Base-by-base conservation (phyloP, 371 early-diverging fungal species). In the Sporodiniella umbellata region DNA sequence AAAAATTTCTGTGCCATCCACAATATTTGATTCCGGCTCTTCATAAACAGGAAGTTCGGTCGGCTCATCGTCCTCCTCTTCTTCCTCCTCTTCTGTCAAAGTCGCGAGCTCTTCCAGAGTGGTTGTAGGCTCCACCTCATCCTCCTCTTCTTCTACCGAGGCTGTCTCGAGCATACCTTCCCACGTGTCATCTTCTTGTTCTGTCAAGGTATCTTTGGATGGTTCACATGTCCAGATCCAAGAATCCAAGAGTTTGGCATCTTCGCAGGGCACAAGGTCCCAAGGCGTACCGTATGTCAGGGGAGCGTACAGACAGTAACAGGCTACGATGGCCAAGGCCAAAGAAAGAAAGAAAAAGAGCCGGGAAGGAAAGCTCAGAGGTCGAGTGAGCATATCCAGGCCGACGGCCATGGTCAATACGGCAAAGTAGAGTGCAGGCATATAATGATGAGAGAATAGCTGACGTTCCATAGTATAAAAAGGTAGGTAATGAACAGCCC, bases 371-470 rank as follows among this genome's bases (percentile, higher is more conserved):
- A 73, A n/a, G n/a, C n/a, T 62, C 12, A 79, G 51, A 22, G 82
- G 72, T 7, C n/a, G 25, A 15, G 71, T 79, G 15, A 86, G 62
- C 45, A 91, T 74, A 58, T 96, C 98, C 24, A 91, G 52, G 0
- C 83, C 70, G 1, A 83, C 77, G 44, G 87, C 79, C 28, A 87
- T 67, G 1, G 86, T 70, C 47, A 94, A 74, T 46, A 96, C 82
- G 15, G 87, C 75, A 60, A 91, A 85, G 61, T 91, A 91, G 14
- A 95, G 80, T 1, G 94, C 88, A 6, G 99, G 97, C 18, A 98
- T 79, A 62, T 99, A 99, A 69, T 99, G 99, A 68, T 98, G 98
- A 37, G 96, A 69, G 65, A 98, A 99, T 10, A 96, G 76, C 67
- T 92, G 90, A 17, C 99, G 89, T 8, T 84, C 86, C 90, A 95